These are phyloP conservation scores for Aspergillus saccharolyticus DNA, from an alignment of 495 filamentous ascomycete genomes.

Conservation along the genomic window DNA sequence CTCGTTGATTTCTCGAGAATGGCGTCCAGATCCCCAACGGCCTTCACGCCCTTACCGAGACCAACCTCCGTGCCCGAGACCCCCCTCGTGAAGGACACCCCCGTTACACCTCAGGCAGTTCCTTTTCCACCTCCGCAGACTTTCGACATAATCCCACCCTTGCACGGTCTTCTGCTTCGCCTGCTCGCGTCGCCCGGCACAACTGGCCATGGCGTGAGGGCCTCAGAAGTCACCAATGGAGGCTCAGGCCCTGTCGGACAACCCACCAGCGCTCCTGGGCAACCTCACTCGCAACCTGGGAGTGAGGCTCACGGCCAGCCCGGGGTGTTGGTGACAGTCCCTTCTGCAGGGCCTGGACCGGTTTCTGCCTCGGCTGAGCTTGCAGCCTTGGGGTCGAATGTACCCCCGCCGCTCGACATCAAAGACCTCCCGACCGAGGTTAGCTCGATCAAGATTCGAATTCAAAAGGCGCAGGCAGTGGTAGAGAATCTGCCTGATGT, in stretches of 20 bases:
- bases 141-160: conserved; percentile 79
- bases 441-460: conserved; percentile 68
- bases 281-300: conserved; percentile 25
- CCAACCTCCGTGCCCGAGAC: conserved; percentile 39
- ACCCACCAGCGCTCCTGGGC: conserved; percentile 19
- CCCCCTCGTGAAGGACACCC: conserved; percentile 28
- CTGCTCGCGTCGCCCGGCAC: conserved; percentile 47
- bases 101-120: conserved; percentile 46
- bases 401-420: conserved; percentile 52
- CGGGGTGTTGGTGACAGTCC: conserved; percentile 21
- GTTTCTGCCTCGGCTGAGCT: conserved; percentile 21
- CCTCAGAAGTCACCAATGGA: conserved; percentile 22
- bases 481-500: conserved; percentile 71
- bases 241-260: conserved; percentile 18
- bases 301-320: conserved; percentile 17
- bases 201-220: conserved; percentile 13
- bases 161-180: conserved; percentile 70
- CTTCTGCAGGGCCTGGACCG: conserved; percentile 12
- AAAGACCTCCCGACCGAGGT: conserved; percentile 75
- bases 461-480: conserved; percentile 68
- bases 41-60: conserved; percentile 35
- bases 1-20: conserved; percentile 18
- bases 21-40: conserved; percentile 37
- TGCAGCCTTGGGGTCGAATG: conserved; percentile 25
- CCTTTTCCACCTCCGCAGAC: conserved; percentile 52